Evolutionary conservation across 768 basidiomycete species (phyloP).

Genomic region (Naganishia onofrii): DNA sequence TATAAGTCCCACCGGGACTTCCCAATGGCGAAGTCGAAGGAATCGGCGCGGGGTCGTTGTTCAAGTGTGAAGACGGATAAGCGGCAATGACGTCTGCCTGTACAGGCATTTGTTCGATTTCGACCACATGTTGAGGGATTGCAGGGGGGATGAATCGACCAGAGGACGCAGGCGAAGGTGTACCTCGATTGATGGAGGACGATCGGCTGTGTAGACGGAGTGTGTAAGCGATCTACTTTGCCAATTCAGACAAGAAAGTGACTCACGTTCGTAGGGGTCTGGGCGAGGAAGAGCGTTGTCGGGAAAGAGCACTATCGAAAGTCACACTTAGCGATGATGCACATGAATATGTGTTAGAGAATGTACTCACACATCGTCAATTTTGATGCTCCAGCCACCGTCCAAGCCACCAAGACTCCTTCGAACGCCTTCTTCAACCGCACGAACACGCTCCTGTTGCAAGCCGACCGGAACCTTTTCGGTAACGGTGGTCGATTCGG

Average conservation of each 20-base stretch:
- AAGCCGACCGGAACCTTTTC: slow-evolving; percentile 20
- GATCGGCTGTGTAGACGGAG: background rate
- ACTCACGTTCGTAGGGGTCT: slow-evolving; percentile 11
- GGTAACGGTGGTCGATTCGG: background rate
- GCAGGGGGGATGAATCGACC: background rate
- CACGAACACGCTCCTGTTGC: slow-evolving; percentile 26
- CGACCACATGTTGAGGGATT: slow-evolving; percentile 23
- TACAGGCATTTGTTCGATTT: slow-evolving; percentile 15
- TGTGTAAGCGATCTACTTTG: background rate
- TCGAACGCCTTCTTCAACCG: slow-evolving; percentile 31
- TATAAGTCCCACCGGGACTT: background rate
- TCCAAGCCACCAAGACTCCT: slow-evolving; percentile 30
- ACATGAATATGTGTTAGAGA: background rate
- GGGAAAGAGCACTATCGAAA: background rate
- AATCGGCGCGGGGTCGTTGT: slow-evolving; percentile 26
- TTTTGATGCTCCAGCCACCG: slow-evolving; percentile 28
- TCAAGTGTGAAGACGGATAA: slow-evolving; percentile 31
- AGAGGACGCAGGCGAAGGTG: slow-evolving; percentile 1
- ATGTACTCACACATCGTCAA: slow-evolving; percentile 25
- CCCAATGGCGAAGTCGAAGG: slow-evolving; percentile 11
- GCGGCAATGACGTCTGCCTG: slow-evolving; percentile 28
- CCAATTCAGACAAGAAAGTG: background rate
- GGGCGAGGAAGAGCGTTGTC: background rate
- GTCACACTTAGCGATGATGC: background rate
- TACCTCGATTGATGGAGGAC: slow-evolving; percentile 4